Conservation (phyloP, 2,329 filamentous ascomycete species). For the Fusarium drepaniforme region DNA sequence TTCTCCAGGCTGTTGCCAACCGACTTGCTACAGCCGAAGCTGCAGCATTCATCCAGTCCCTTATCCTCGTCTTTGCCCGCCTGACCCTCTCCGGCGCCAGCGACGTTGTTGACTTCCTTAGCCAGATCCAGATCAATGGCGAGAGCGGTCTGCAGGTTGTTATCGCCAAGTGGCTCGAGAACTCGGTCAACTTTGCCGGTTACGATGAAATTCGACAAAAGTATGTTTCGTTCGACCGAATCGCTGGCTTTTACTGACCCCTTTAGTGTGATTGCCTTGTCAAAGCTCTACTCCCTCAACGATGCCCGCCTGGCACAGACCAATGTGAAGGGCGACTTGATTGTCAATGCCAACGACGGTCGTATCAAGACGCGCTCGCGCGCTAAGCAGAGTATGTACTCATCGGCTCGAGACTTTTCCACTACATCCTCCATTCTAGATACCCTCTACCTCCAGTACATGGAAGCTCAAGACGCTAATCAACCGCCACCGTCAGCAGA, state of each 20-base stretch:
- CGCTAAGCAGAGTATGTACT: constrained; percentile 78
- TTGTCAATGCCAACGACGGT: constrained; percentile 79
- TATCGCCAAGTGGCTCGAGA: constrained; percentile 95
- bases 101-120: constrained; percentile 93
- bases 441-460: constrained; percentile 35
- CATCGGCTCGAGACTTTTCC: constrained; percentile 30
- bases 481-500: constrained; percentile 60
- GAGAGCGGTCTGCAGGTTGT: constrained; percentile 90
- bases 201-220: constrained; percentile 98
- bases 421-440: constrained; percentile 25
- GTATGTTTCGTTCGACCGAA: constrained; percentile 61
- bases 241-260: constrained; percentile 45
- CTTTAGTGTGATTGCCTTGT: constrained; percentile 86
- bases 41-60: constrained; percentile 92
- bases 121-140: constrained; percentile 82
- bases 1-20: constrained; percentile 89
- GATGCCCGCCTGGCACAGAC: constrained; percentile 84
- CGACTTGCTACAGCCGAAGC: constrained; percentile 86
- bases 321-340: constrained; percentile 90
- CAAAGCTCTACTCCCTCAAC: constrained; percentile 89
- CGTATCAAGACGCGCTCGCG: constrained; percentile 95
- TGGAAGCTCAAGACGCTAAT: constrained; percentile 44
- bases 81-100: constrained; percentile 86
- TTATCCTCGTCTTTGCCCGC: constrained; percentile 95
- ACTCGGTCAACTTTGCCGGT: constrained; percentile 96